Evolutionary conservation across 257 asterid genomes (phyloP).

Genomic region (Ballota nigra): DNA sequence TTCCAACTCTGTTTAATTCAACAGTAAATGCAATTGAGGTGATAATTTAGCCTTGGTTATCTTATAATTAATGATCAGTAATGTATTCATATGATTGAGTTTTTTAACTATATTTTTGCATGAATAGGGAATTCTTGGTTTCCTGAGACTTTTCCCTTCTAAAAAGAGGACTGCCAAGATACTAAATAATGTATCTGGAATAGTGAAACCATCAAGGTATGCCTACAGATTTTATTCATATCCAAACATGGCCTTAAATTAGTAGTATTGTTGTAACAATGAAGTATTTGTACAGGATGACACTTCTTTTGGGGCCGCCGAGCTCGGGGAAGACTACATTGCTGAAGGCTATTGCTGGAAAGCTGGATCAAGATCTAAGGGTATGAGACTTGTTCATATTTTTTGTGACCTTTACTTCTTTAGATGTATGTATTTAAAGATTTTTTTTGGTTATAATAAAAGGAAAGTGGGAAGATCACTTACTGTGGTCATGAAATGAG

Average conservation of each 20-base stretch:
- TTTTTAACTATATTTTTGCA: neutral
- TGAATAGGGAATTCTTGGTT: constrained; percentile 54
- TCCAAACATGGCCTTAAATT: too few species aligned
- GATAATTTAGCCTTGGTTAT: neutral
- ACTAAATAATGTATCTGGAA: constrained; percentile 46
- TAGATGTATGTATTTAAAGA: neutral
- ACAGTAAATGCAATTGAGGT: constrained; percentile 68
- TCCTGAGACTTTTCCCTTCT: constrained; percentile 52
- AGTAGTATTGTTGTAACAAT: constrained; percentile 9
- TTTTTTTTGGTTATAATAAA: neutral
- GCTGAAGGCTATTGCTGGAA: constrained; percentile 58
- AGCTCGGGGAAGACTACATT: constrained; percentile 57
- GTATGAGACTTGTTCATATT: constrained; percentile 26
- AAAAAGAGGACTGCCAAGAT: constrained; percentile 52
- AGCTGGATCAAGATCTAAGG: constrained; percentile 52
- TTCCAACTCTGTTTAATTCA: constrained; percentile 71
- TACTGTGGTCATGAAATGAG: constrained; percentile 54
- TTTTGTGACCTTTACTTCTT: neutral
- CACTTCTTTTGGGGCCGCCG: constrained; percentile 68
- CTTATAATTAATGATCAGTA: too few species aligned
- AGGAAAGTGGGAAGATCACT: constrained; percentile 48
- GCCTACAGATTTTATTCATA: too few species aligned
- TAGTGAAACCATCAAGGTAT: constrained; percentile 61
- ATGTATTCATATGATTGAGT: too few species aligned
- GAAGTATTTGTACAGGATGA: constrained; percentile 35